A percentile compares a stretch with the other conserved stretches of the same genome.
These are phyloP conservation scores for Macrophomina tecta DNA, from an alignment of 2,329 filamentous ascomycete genomes.

Conservation along the genomic window DNA sequence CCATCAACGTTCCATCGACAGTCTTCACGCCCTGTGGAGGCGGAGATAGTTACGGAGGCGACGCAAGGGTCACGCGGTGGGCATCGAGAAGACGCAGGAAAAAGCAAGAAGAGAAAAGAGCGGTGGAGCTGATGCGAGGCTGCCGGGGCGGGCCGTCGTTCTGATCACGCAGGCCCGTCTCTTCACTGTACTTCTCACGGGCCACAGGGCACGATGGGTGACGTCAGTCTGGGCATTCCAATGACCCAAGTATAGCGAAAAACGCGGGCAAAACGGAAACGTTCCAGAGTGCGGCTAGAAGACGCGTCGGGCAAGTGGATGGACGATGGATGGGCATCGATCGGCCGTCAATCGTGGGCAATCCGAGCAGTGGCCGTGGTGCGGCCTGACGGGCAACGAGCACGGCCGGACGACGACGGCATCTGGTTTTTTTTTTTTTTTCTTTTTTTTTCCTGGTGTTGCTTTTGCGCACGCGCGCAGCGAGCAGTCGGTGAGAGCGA, in stretches of 20 bases:
- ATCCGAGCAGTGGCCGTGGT: conserved; percentile 19
- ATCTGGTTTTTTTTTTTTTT: background rate
- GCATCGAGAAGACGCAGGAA: conserved; percentile 14
- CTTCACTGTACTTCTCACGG: background rate
- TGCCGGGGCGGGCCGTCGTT: conserved; percentile 21
- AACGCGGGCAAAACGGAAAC: conserved; percentile 9
- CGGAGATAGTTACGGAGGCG: background rate
- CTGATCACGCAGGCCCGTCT: conserved; percentile 16
- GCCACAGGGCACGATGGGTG: conserved; percentile 5
- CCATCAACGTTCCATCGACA: background rate
- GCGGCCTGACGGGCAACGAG: conserved; percentile 15
- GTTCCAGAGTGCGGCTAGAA: conserved; percentile 24
- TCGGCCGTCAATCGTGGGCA: conserved; percentile 15
- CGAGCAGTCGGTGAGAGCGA: background rate
- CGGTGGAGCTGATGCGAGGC: conserved; percentile 23
- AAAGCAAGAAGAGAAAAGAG: conserved; percentile 22
- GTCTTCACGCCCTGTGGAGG: background rate
- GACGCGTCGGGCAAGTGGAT: conserved; percentile 12
- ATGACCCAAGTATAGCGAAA: background rate
- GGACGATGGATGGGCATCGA: conserved; percentile 20
- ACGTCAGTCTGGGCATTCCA: conserved; percentile 10
- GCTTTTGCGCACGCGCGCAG: background rate
- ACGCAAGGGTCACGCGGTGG: conserved; percentile 5
- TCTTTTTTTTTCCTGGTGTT: background rate
- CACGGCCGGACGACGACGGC: background rate